Conservation (phyloP, 306 rosid genomes). For the Acacia confusa region DNA sequence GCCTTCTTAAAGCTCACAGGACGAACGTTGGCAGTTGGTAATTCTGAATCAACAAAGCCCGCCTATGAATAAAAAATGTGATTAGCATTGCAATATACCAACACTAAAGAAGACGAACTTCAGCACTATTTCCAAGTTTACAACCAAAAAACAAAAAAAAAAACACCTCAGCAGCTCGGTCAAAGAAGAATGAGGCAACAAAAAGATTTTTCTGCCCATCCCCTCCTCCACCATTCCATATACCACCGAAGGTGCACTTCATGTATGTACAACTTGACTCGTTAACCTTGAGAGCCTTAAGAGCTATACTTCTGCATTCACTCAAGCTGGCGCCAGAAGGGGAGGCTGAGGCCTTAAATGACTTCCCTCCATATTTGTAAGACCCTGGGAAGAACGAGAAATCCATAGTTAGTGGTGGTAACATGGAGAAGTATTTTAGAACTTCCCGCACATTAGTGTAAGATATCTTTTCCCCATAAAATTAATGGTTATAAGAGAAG, state of each 20-base stretch:
- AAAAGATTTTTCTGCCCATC: constrained; percentile 92
- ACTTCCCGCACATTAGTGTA: neutral
- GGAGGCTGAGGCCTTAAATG: constrained; percentile 57
- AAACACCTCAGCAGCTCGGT: constrained; percentile 90
- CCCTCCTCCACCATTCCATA: constrained; percentile 99
- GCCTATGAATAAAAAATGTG: constrained; percentile 51
- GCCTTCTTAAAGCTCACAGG: constrained; percentile 80
- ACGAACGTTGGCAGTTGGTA: constrained; percentile 59
- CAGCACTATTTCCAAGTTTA: constrained; percentile 10
- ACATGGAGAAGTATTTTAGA: neutral
- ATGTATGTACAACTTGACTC: constrained; percentile 76
- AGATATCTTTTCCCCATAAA: neutral
- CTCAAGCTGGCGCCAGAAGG: constrained; percentile 74
- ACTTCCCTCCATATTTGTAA: constrained; percentile 75
- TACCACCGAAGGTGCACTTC: constrained; percentile 97
- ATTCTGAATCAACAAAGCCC: constrained; percentile 77
- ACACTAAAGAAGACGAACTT: constrained; percentile 14
- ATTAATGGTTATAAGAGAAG: constrained; percentile 15
- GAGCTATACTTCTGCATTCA: constrained; percentile 66
- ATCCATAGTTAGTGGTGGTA: neutral
- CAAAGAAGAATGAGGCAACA: constrained; percentile 98
- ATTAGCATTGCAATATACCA: constrained; percentile 33
- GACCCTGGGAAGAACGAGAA: constrained; percentile 44
- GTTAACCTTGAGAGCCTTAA: constrained; percentile 76
- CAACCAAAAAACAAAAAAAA: neutral